A percentile compares a stretch with the other conserved stretches of the same genome.
Conservation (phyloP, 352 stramenopile genomes). For the Phytophthora kernoviae region DNA sequence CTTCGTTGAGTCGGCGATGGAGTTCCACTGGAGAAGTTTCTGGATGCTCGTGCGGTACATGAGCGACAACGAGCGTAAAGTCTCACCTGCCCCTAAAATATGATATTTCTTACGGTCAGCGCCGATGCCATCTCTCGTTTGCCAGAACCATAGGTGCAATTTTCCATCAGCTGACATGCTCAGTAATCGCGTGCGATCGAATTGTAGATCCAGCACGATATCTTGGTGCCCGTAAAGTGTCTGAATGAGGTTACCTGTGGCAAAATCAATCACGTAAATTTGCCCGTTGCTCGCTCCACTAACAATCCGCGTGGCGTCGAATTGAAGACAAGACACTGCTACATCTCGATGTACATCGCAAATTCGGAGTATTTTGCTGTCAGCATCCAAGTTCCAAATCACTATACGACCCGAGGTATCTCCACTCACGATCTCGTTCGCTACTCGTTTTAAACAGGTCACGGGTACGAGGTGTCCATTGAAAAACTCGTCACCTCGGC, state of each 20-base stretch:
- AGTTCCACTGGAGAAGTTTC: conserved; percentile 74
- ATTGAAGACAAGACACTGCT: conserved; percentile 69
- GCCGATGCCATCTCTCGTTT: conserved; percentile 47
- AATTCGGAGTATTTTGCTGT: conserved; percentile 62
- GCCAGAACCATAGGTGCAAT: conserved; percentile 74
- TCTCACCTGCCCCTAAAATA: conserved; percentile 72
- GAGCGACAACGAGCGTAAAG: conserved; percentile 70
- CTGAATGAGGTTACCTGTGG: conserved; percentile 68
- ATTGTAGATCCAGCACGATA: conserved; percentile 68
- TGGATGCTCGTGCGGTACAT: conserved; percentile 80
- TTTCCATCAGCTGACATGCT: conserved; percentile 69
- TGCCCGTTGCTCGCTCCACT: conserved; percentile 53
- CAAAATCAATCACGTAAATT: conserved; percentile 80
- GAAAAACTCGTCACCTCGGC: conserved; percentile 42
- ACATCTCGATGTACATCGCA: conserved; percentile 58
- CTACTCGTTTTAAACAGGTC: conserved; percentile 57
- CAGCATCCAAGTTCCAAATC: conserved; percentile 76
- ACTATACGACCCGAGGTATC: conserved; percentile 63
- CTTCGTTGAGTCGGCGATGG: conserved; percentile 68
- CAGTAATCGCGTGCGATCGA: conserved; percentile 68
- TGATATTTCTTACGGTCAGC: conserved; percentile 70
- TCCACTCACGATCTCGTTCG: conserved; percentile 78
- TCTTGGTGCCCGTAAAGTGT: conserved; percentile 58
- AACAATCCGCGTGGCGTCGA: conserved; percentile 78
- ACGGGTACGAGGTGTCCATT: conserved; percentile 63